Conservation (phyloP, 2,329 filamentous ascomycete species). For the Coniella lustricola region DNA sequence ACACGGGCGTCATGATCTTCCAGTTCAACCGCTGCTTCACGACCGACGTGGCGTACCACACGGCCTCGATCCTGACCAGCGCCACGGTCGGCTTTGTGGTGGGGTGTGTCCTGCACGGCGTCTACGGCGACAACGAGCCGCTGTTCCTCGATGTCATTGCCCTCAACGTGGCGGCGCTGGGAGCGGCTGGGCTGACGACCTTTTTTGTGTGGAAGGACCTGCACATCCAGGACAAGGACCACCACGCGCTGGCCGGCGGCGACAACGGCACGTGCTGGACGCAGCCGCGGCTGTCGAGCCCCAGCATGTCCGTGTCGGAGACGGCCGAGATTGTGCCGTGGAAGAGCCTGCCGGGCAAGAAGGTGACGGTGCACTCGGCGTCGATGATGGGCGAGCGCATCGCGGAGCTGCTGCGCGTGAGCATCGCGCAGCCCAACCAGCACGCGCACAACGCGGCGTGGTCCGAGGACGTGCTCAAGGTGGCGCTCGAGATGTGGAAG, state of each 20-base stretch:
- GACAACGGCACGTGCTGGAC: slow-evolving; percentile 4
- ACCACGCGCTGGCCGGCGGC: not conserved
- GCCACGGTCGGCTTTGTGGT: slow-evolving; percentile 26
- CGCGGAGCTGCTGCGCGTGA: slow-evolving; percentile 19
- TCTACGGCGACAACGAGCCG: slow-evolving; percentile 22
- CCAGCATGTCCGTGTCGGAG: slow-evolving; percentile 14
- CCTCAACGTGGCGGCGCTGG: slow-evolving; percentile 25
- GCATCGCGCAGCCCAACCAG: slow-evolving; percentile 17
- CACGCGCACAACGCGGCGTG: slow-evolving; percentile 16
- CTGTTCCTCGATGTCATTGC: slow-evolving; percentile 28
- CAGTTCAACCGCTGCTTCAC: slow-evolving; percentile 36
- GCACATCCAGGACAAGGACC: slow-evolving; percentile 9
- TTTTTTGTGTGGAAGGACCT: slow-evolving; percentile 26
- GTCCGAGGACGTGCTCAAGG: slow-evolving; percentile 20
- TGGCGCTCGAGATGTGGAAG: slow-evolving; percentile 21
- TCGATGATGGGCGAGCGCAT: slow-evolving; percentile 18
- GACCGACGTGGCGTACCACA: slow-evolving; percentile 27
- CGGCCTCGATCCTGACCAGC: slow-evolving; percentile 27
- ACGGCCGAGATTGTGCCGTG: slow-evolving; percentile 14
- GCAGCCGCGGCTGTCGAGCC: slow-evolving; percentile 12
- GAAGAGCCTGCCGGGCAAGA: slow-evolving; percentile 13
- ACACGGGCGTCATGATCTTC: slow-evolving; percentile 30
- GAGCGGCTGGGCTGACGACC: slow-evolving; percentile 26
- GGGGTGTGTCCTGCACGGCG: slow-evolving; percentile 26
- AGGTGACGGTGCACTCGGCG: slow-evolving; percentile 14